A percentile compares a stretch with the other conserved stretches of the same genome.
phyloP scores from a whole-genome alignment of 2,329 filamentous ascomycete species.

The Exophiala phaeomuriformis region DNA sequence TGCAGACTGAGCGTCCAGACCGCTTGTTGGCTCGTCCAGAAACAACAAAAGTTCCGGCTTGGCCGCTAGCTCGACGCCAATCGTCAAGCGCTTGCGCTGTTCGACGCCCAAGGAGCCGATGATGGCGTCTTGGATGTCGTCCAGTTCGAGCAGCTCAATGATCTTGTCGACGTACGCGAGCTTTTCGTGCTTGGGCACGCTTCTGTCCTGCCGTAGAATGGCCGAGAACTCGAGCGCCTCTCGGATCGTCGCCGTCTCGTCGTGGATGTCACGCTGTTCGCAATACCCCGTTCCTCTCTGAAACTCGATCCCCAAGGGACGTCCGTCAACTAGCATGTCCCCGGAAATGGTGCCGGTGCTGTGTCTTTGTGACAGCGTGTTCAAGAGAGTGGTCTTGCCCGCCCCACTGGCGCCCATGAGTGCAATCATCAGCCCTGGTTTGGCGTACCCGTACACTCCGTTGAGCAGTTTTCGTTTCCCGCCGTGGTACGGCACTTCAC shows the following conservation, averaged over 20 bases:
- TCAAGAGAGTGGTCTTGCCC: slow-evolving; percentile 54
- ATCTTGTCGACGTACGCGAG: slow-evolving; percentile 86
- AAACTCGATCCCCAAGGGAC: slow-evolving; percentile 49
- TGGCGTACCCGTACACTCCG: slow-evolving; percentile 48
- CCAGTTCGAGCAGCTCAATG: slow-evolving; percentile 83
- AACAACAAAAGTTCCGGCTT: slow-evolving; percentile 61
- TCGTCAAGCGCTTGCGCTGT: slow-evolving; percentile 70
- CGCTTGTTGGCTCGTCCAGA: slow-evolving; percentile 54
- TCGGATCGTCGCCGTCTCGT: slow-evolving; percentile 56
- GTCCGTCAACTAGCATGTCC: slow-evolving; percentile 59
- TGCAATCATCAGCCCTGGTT: slow-evolving; percentile 48
- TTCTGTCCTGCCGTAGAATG: slow-evolving; percentile 69
- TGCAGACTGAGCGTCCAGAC: slow-evolving; percentile 56
- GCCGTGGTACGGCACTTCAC: slow-evolving; percentile 40
- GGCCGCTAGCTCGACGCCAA: slow-evolving; percentile 76
- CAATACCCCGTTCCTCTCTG: slow-evolving; percentile 61
- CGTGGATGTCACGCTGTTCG: slow-evolving; percentile 60
- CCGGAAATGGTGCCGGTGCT: slow-evolving; percentile 55
- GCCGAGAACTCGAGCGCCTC: slow-evolving; percentile 65
- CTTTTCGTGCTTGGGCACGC: slow-evolving; percentile 66
- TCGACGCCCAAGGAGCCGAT: slow-evolving; percentile 67
- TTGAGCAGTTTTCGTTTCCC: slow-evolving; percentile 47
- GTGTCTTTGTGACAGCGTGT: slow-evolving; percentile 51
- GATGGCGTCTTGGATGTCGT: slow-evolving; percentile 78
- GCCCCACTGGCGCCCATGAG: slow-evolving; percentile 57